Evolutionary conservation across 1,284 basidiomycete species (phyloP).

Genomic region (Trametes polyzona): DNA sequence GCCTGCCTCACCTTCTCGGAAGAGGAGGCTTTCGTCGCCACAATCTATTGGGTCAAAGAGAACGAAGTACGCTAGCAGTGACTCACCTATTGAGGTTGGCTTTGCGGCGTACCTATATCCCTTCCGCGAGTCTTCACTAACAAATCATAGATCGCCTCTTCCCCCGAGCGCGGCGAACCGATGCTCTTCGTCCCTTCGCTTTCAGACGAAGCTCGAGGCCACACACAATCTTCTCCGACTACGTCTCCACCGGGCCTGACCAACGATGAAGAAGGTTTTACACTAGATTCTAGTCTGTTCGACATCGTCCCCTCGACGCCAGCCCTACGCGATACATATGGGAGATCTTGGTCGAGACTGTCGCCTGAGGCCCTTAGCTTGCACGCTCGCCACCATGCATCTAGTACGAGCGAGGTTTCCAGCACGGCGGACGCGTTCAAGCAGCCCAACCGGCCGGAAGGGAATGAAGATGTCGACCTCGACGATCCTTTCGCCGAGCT

Average conservation of each 20-base stretch:
- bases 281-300: constrained; percentile 39
- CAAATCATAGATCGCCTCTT: neutral
- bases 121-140: neutral
- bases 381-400: neutral
- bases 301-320: constrained; percentile 33
- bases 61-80: neutral
- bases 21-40: constrained; percentile 11
- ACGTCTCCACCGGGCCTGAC: constrained; percentile 6
- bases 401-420: neutral
- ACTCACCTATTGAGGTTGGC: constrained; percentile 15
- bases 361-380: too few species aligned
- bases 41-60: neutral
- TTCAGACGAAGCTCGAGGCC: constrained; percentile 9
- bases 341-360: neutral
- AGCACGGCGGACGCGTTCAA: neutral
- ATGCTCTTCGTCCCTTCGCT: constrained; percentile 15
- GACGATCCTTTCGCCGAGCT: constrained; percentile 50
- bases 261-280: constrained; percentile 37
- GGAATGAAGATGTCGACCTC: neutral
- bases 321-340: neutral
- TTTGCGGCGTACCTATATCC: neutral
- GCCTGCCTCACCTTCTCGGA: neutral
- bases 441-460: neutral
- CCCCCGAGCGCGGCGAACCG: neutral
- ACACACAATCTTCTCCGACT: neutral